phyloP scores from a whole-genome alignment of 306 rosid genomes.

The Castanospermum australe region DNA sequence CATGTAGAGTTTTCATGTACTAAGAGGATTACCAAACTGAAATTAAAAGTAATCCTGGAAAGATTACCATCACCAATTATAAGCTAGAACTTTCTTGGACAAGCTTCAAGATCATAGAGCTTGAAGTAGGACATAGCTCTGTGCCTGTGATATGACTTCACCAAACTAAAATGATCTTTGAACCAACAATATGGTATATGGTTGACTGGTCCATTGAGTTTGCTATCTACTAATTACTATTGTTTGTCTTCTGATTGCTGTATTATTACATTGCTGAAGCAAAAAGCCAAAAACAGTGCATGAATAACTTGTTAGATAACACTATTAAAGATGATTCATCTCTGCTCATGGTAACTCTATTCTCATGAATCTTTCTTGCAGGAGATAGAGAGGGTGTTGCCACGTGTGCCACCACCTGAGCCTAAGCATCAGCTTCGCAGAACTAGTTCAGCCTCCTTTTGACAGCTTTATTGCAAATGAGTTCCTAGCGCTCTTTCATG shows the following conservation, averaged over 20 bases:
- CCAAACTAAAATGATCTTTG: background rate
- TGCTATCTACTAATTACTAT: background rate
- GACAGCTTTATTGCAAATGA: slow-evolving; percentile 25
- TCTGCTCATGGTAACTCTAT: background rate
- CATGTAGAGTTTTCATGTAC: background rate
- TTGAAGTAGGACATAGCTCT: background rate
- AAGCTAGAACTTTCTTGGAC: slow-evolving; percentile 11
- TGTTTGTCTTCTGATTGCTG: slow-evolving; percentile 4
- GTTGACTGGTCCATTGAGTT: background rate
- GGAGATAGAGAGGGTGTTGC: slow-evolving; percentile 46
- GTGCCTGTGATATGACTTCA: slow-evolving; percentile 9
- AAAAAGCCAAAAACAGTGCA: slow-evolving; percentile 1
- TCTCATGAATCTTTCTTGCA: slow-evolving; percentile 31
- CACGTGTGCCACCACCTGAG: slow-evolving; percentile 42
- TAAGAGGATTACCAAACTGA: background rate
- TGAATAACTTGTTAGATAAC: background rate
- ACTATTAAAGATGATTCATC: slow-evolving; percentile 6
- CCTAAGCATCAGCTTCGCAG: slow-evolving; percentile 53
- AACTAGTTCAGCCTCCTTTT: slow-evolving; percentile 49
- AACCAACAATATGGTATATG: background rate
- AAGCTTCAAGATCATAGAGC: slow-evolving; percentile 3
- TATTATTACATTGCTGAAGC: slow-evolving; percentile 6
- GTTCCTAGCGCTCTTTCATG: background rate
- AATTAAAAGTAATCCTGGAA: background rate
- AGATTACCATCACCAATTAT: background rate